A percentile compares a stretch with the other conserved stretches of the same genome.
phyloP scores from a whole-genome alignment of 129 eudicot genomes.

The Chrysanthemum seticuspe region DNA sequence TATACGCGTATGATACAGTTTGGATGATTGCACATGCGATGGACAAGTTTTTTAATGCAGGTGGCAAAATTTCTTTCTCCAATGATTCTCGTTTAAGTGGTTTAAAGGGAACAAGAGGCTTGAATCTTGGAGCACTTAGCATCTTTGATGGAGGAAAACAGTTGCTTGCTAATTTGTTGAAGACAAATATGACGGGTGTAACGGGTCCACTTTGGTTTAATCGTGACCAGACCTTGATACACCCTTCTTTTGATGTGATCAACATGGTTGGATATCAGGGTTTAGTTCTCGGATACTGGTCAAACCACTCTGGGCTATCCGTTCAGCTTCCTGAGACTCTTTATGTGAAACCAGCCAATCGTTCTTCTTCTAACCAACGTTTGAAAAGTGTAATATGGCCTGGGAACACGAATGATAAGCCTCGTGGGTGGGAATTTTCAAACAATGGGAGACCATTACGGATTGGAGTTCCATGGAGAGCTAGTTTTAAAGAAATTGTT shows the following conservation, averaged over 20 bases:
- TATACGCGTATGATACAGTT: constrained; percentile 89
- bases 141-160: constrained; percentile 64
- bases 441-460: constrained; percentile 56
- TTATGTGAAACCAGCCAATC: constrained; percentile 52
- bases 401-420: constrained; percentile 52
- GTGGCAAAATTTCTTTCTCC: constrained; percentile 71
- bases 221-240: constrained; percentile 42
- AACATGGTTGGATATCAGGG: constrained; percentile 52
- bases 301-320: constrained; percentile 74
- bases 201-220: constrained; percentile 62
- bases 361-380: constrained; percentile 56
- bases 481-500: constrained; percentile 53
- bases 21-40: constrained; percentile 73
- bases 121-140: constrained; percentile 72
- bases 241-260: constrained; percentile 70
- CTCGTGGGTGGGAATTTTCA: constrained; percentile 94
- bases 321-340: constrained; percentile 62
- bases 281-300: constrained; percentile 78
- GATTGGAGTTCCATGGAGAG: constrained; percentile 68
- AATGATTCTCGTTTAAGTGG: constrained; percentile 41
- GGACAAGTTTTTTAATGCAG: constrained; percentile 42
- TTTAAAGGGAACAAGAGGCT: constrained; percentile 30
- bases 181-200: constrained; percentile 64
- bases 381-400: constrained; percentile 69
- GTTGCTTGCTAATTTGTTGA: constrained; percentile 44